Base-by-base conservation (phyloP, 2,329 filamentous ascomycete genomes). In the Fusarium sarcochroum region DNA sequence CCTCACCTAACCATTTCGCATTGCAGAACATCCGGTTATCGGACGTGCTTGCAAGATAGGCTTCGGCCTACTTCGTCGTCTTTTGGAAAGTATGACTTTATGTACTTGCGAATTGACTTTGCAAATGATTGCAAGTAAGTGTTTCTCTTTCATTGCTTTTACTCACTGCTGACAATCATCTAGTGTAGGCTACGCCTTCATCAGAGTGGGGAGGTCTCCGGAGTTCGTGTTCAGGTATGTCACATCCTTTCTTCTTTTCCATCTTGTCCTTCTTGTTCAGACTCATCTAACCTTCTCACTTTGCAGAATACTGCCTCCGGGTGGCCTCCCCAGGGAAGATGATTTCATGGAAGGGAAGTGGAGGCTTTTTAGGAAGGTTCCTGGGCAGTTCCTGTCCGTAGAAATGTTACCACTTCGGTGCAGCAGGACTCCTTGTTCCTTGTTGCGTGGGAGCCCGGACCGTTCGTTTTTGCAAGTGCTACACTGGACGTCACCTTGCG, bases 101-200 rank as follows among this genome's bases (percentile, higher is more conserved):
- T 97, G 84, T 98, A 98, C 78, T 83, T 98, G 57, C 91, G 95
- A 46, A 98, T 98, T 74, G 92, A 94, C 77, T 94, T 94, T 74
- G 88, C 88, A 58, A 93, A 93, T 73, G 89, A 93, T 69, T 93
- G 91, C 89, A 94, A 94, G 90, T 92, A 80, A 80, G 90, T 84
- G 21, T 30, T 48, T 51, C 47, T 20, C 20, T 51, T 30, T 49
- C 41, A 10, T 10, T 11, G 14, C 25, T 13, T 13, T 13, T 18
- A 6, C 30, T 27, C 27, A 61, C 17, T 59, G 32, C 66, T 84
- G 80, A 64, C 13, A 9, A 11, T 23, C 15, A 3, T 41, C 76
- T 67, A 97, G 93, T 77, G 94, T 98, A 65, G 95, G 95, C 50
- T 98, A 98, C 80, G 95, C 93, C 2, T 98, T 98, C 80, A 93